Percentiles rank a stretch among this genome's conserved stretches.
These are phyloP conservation scores for Gnomoniopsis smithogilvyi DNA, from an alignment of 2,329 filamentous ascomycete species.

Conservation along the genomic window DNA sequence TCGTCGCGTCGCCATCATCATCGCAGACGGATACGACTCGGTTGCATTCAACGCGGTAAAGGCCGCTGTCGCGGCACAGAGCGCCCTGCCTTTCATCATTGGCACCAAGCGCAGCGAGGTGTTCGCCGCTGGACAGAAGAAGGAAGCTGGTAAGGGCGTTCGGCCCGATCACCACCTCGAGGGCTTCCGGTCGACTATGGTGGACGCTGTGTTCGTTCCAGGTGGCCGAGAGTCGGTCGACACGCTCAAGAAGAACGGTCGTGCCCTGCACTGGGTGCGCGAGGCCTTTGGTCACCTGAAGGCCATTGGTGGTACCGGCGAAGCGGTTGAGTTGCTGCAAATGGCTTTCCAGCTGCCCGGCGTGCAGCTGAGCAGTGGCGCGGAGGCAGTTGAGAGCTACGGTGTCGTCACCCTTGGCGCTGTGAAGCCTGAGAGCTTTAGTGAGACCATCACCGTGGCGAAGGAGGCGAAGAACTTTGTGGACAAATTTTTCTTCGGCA, in stretches of 20 bases:
- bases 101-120: conserved; percentile 65
- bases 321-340: conserved; percentile 63
- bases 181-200: conserved; percentile 76
- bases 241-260: conserved; percentile 65
- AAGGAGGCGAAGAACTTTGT: conserved; percentile 69
- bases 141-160: conserved; percentile 49
- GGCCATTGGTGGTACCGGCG: conserved; percentile 71
- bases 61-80: conserved; percentile 56
- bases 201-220: conserved; percentile 75
- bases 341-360: conserved; percentile 41
- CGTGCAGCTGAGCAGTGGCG: conserved; percentile 40
- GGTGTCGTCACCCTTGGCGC: conserved; percentile 69
- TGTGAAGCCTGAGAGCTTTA: conserved; percentile 53
- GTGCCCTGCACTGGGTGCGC: conserved; percentile 71
- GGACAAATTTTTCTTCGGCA: conserved; percentile 65
- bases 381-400: conserved; percentile 62
- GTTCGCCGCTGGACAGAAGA: conserved; percentile 56
- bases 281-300: conserved; percentile 83
- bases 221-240: conserved; percentile 63
- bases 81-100: conserved; percentile 71
- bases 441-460: conserved; percentile 58
- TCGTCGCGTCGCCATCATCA: conserved; percentile 70
- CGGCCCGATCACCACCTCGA: conserved; percentile 76
- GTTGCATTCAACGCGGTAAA: conserved; percentile 64
- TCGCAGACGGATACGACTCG: conserved; percentile 74